Percentiles rank a stretch among this genome's conserved stretches.
Conservation (phyloP, 805 yeast species). For the Ogataea populi-albae region DNA sequence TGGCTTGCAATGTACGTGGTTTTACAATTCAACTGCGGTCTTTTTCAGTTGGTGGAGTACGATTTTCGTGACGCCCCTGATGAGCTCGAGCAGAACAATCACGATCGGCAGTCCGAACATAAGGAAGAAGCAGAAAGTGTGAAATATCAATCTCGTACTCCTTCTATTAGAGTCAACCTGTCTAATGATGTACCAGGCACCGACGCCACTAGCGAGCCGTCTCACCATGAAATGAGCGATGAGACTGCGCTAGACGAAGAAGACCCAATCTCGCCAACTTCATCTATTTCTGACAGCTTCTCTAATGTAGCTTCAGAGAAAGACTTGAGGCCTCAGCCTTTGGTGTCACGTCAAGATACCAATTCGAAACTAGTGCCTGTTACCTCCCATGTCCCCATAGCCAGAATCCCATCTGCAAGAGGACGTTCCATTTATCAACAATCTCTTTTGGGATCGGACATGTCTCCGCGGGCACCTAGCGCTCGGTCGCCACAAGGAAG, state of each 20-base stretch:
- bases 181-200: background rate
- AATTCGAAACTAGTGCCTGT: constrained; percentile 2
- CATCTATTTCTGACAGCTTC: constrained; percentile 11
- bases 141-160: background rate
- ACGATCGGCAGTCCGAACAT: constrained; percentile 2
- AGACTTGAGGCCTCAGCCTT: constrained; percentile 15
- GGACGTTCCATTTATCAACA: constrained; percentile 6
- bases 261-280: constrained; percentile 11
- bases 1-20: constrained; percentile 52
- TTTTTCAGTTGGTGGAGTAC: constrained; percentile 46
- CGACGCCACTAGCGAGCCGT: background rate
- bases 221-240: background rate
- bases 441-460: background rate
- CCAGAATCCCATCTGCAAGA: constrained; percentile 34
- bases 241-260: too few species aligned
- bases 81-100: constrained; percentile 4
- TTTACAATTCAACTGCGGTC: constrained; percentile 52
- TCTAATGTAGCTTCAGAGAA: constrained; percentile 3
- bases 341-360: constrained; percentile 5
- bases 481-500: constrained; percentile 1
- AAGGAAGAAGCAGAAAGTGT: background rate
- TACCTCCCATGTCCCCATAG: constrained; percentile 13
- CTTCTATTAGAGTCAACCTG: background rate
- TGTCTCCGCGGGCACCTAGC: background rate
- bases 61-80: constrained; percentile 41